A percentile compares a stretch with the other conserved stretches of the same genome.
Conservation (phyloP, 2,329 filamentous ascomycete genomes). For the Fusarium duplospermum region DNA sequence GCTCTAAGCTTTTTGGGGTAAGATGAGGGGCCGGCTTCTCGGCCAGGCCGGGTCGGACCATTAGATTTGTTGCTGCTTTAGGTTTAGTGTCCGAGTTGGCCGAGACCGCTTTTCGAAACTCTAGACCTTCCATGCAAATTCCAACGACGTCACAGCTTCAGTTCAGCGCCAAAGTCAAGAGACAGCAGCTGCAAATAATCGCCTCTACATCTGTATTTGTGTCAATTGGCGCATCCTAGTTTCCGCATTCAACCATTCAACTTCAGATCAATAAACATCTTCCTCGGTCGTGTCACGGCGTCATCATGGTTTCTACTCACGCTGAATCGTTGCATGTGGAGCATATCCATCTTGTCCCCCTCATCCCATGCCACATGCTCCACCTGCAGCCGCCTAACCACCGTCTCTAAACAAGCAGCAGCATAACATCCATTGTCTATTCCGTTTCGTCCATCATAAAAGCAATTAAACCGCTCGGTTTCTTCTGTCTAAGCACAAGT, state of each 20-base stretch:
- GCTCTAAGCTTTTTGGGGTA: constrained; percentile 13
- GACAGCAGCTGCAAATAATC: not conserved
- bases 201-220: not conserved
- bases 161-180: not conserved
- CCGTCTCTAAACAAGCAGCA: not conserved
- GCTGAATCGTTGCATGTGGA: constrained; percentile 24
- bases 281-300: not conserved
- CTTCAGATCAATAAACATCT: not conserved
- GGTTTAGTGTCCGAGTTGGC: constrained; percentile 7
- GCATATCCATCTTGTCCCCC: not conserved
- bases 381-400: not conserved
- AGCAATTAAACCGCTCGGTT: not conserved
- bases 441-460: not conserved
- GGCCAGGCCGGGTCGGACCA: constrained; percentile 12
- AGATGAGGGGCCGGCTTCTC: constrained; percentile 19
- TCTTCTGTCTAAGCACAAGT: constrained; percentile 6
- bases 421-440: constrained; percentile 4
- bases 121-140: not conserved
- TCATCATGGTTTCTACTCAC: constrained; percentile 27
- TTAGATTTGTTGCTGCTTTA: constrained; percentile 10
- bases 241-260: not conserved
- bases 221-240: not conserved
- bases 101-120: constrained; percentile 1
- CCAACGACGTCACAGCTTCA: constrained; percentile 32
- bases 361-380: not conserved